Evolutionary conservation across 2,329 filamentous ascomycete species (phyloP).

Genomic region (Fusarium siculi): DNA sequence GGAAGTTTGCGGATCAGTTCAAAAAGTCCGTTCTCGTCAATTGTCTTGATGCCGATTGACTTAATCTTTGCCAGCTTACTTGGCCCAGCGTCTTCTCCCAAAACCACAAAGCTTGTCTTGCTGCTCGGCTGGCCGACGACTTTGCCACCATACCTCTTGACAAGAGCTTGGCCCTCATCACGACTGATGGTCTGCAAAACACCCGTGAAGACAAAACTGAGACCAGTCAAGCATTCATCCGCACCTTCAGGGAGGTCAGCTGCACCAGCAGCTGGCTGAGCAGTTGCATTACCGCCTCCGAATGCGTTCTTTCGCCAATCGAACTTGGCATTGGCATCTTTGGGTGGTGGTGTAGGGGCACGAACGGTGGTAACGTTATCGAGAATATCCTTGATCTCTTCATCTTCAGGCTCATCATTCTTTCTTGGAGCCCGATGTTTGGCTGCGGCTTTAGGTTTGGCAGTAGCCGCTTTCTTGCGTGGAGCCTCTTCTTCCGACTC

Average conservation of each 20-base stretch:
- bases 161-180: constrained; percentile 84
- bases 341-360: constrained; percentile 83
- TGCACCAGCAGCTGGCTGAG: constrained; percentile 69
- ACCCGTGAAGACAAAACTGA: constrained; percentile 96
- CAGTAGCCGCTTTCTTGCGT: constrained; percentile 68
- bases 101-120: constrained; percentile 93
- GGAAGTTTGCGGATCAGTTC: constrained; percentile 84
- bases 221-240: constrained; percentile 88
- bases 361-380: constrained; percentile 86
- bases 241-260: constrained; percentile 83
- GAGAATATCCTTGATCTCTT: constrained; percentile 81
- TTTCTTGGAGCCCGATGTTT: constrained; percentile 71
- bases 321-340: constrained; percentile 78
- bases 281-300: constrained; percentile 68
- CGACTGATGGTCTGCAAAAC: constrained; percentile 82
- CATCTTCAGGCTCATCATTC: constrained; percentile 72
- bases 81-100: constrained; percentile 91
- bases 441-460: constrained; percentile 68
- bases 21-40: constrained; percentile 92
- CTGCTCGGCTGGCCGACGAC: constrained; percentile 85
- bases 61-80: constrained; percentile 91
- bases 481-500: constrained; percentile 68
- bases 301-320: constrained; percentile 74
- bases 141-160: constrained; percentile 95
- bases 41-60: constrained; percentile 84